These are phyloP conservation scores for Anisodus acutangulus DNA, from an alignment of 257 asterid species.

Conservation along the genomic window DNA sequence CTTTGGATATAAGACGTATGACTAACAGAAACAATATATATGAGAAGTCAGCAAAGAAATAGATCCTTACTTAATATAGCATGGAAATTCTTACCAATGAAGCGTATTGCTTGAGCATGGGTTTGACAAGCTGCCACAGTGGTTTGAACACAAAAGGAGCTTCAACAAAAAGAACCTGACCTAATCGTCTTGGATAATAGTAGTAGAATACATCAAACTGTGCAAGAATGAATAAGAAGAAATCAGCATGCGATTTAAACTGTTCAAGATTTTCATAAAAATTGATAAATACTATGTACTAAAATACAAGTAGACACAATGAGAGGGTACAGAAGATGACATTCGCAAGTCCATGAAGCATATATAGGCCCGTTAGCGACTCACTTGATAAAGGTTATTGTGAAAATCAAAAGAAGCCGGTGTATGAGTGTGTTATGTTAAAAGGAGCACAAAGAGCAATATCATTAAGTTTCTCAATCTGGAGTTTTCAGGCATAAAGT, in stretches of 20 bases:
- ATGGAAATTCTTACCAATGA: constrained; percentile 65
- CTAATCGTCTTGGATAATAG: constrained; percentile 82
- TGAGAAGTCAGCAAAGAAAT: not conserved
- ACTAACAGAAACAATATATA: not conserved
- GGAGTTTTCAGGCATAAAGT: not conserved
- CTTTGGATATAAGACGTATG: not conserved
- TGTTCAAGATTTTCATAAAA: not conserved
- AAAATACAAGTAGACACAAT: not conserved
- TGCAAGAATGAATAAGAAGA: constrained; percentile 32
- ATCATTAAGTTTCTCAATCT: not conserved
- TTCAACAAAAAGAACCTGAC: constrained; percentile 82
- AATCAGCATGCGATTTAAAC: not conserved
- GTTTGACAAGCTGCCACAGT: constrained; percentile 83
- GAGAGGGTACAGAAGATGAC: not conserved
- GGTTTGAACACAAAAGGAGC: constrained; percentile 94
- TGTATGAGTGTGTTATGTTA: not conserved
- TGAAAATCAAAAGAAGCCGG: not conserved
- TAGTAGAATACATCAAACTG: constrained; percentile 88
- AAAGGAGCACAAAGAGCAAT: not conserved
- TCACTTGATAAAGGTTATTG: not conserved
- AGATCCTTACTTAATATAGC: constrained; percentile 14
- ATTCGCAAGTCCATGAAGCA: not conserved
- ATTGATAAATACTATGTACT: not conserved
- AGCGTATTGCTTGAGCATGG: constrained; percentile 77
- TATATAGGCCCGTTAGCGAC: not conserved